These are phyloP conservation scores for Candida freyschussii DNA, from an alignment of 1,139 yeast species.

Conservation along the genomic window DNA sequence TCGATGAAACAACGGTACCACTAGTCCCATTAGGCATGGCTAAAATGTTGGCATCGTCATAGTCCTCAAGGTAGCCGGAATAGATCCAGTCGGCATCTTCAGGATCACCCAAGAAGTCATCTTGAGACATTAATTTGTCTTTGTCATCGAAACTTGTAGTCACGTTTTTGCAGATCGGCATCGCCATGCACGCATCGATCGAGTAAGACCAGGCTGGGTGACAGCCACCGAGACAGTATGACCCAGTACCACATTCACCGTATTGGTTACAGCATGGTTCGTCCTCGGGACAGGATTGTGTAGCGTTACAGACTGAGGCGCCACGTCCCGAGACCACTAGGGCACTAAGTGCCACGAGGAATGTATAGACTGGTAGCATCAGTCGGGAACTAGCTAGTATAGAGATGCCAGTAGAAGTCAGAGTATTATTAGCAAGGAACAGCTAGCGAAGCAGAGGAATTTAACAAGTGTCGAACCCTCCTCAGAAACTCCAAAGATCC, in stretches of 20 bases:
- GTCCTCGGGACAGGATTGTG: slow-evolving; percentile 55
- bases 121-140: slow-evolving; percentile 25
- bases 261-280: slow-evolving; percentile 80
- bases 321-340: slow-evolving; percentile 1
- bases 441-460: no score
- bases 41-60: slow-evolving; percentile 49
- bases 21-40: slow-evolving; percentile 78
- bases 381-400: no score
- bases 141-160: slow-evolving; percentile 38
- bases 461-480: no score
- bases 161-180: slow-evolving; percentile 42
- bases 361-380: slow-evolving; percentile 4
- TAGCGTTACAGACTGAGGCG: slow-evolving; percentile 27
- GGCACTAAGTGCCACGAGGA: slow-evolving; percentile 3
- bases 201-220: slow-evolving; percentile 46
- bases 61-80: slow-evolving; percentile 55
- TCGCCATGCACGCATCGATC: slow-evolving; percentile 56
- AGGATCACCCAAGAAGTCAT: slow-evolving; percentile 65
- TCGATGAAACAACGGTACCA: slow-evolving; percentile 80
- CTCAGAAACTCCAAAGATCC: no score
- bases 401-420: no score
- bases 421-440: no score
- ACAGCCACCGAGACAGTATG: slow-evolving; percentile 75
- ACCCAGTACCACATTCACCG: slow-evolving; percentile 83
- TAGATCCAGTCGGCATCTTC: slow-evolving; percentile 68